Conservation (phyloP, 176 grass and related monocot species). For the Triticum turgidum region DNA sequence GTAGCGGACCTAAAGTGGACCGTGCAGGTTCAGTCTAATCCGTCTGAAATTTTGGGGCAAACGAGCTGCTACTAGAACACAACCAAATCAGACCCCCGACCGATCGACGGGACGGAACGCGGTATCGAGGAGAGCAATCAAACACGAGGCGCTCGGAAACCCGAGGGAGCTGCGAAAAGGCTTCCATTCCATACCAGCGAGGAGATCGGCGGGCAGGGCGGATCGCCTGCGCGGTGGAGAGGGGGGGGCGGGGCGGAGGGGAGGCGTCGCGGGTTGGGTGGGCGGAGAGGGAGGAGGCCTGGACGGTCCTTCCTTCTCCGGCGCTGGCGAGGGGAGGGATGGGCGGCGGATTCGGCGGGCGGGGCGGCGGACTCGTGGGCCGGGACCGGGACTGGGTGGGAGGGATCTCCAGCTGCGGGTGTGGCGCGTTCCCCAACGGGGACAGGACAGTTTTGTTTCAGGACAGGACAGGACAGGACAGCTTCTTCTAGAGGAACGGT, state of each 20-base stretch:
- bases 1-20: neutral
- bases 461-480: neutral
- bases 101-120: neutral
- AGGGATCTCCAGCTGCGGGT: neutral
- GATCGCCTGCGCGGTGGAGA: neutral
- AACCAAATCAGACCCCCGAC: neutral
- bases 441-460: neutral
- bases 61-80: neutral
- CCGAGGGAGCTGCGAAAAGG: neutral
- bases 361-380: neutral
- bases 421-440: neutral
- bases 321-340: neutral
- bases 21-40: neutral
- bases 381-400: neutral
- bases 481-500: neutral
- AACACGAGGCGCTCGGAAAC: neutral
- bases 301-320: neutral
- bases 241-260: too few species aligned
- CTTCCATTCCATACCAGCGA: neutral
- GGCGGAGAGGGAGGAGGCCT: neutral
- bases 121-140: neutral
- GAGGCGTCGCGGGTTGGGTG: neutral
- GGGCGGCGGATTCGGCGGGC: neutral
- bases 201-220: neutral
- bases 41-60: neutral